Evolutionary conservation across 2,329 filamentous ascomycete species (phyloP).

Genomic region (Fusarium coicis): DNA sequence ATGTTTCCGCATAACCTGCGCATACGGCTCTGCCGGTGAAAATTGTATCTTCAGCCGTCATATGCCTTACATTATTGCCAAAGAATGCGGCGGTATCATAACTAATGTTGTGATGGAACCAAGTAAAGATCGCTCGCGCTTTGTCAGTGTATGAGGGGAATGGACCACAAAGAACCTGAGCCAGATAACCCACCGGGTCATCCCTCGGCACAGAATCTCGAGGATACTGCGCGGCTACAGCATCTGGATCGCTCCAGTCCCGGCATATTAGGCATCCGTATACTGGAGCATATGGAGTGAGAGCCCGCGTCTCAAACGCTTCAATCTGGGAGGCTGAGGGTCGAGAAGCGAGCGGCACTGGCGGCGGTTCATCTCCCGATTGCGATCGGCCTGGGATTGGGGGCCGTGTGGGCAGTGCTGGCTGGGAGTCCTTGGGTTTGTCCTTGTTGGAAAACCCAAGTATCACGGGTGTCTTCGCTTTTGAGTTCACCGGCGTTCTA

Average conservation of each 20-base stretch:
- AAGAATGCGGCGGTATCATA: conserved; percentile 89
- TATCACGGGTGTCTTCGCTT: conserved; percentile 25
- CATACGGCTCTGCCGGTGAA: conserved; percentile 86
- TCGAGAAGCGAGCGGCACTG: conserved; percentile 62
- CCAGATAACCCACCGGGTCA: conserved; percentile 78
- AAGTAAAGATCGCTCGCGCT: conserved; percentile 91
- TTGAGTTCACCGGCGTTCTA: conserved; percentile 22
- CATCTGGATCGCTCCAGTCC: conserved; percentile 86
- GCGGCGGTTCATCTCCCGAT: conserved; percentile 58
- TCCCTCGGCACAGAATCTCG: conserved; percentile 73
- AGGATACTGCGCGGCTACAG: conserved; percentile 81
- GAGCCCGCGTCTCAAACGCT: conserved; percentile 51
- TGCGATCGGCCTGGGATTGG: conserved; percentile 21
- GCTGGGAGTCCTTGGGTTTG: conserved; percentile 20
- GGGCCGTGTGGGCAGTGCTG: conserved; percentile 28
- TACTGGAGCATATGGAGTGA: conserved; percentile 39
- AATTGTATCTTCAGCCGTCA: conserved; percentile 78
- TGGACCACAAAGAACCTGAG: conserved; percentile 78
- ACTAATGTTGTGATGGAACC: conserved; percentile 92
- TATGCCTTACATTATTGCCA: conserved; percentile 71
- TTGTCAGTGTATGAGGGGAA: conserved; percentile 90
- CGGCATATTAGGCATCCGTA: conserved; percentile 80
- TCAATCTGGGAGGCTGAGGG: conserved; percentile 64
- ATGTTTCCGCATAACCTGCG: conserved; percentile 88
- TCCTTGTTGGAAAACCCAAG: conserved; percentile 31